A percentile compares a stretch with the other conserved stretches of the same genome.
These are phyloP conservation scores for Suillus cothurnatus DNA, from an alignment of 768 basidiomycete genomes.

Conservation along the genomic window DNA sequence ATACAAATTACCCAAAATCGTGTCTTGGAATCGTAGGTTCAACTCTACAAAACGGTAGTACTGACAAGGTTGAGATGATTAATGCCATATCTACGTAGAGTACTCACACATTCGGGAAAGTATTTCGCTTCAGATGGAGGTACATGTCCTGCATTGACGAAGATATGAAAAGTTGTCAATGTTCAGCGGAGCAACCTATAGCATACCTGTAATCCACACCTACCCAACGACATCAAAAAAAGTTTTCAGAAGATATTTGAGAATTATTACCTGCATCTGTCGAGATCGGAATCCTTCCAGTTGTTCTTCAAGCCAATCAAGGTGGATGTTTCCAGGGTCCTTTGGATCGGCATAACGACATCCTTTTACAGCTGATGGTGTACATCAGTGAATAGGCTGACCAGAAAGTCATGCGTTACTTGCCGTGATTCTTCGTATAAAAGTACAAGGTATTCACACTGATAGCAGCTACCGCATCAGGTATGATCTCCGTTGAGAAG, in stretches of 20 bases:
- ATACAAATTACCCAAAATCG: conserved; percentile 82
- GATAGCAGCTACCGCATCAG: conserved; percentile 71
- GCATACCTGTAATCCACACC: conserved; percentile 49
- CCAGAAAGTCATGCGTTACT: conserved; percentile 15
- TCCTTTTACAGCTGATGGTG: conserved; percentile 65
- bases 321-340: conserved; percentile 83
- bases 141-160: conserved; percentile 63
- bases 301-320: conserved; percentile 92
- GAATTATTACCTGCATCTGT: conserved; percentile 65
- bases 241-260: background rate
- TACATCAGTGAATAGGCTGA: conserved; percentile 11
- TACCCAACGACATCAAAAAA: conserved; percentile 21
- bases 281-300: conserved; percentile 63
- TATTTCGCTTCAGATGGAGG: conserved; percentile 81
- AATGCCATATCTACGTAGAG: background rate
- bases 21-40: conserved; percentile 80
- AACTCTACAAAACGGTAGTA: conserved; percentile 74
- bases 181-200: background rate
- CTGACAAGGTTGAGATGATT: conserved; percentile 23
- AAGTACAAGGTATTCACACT: conserved; percentile 91
- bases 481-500: conserved; percentile 77
- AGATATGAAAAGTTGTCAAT: conserved; percentile 1
- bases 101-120: conserved; percentile 81
- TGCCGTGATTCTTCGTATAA: conserved; percentile 86
- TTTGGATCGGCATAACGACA: conserved; percentile 61